Evolutionary conservation across 139 green algal genomes (phyloP), one percentile per base, ranked within the genome.

Genomic region (Chlamydomonas sp.): DNA sequence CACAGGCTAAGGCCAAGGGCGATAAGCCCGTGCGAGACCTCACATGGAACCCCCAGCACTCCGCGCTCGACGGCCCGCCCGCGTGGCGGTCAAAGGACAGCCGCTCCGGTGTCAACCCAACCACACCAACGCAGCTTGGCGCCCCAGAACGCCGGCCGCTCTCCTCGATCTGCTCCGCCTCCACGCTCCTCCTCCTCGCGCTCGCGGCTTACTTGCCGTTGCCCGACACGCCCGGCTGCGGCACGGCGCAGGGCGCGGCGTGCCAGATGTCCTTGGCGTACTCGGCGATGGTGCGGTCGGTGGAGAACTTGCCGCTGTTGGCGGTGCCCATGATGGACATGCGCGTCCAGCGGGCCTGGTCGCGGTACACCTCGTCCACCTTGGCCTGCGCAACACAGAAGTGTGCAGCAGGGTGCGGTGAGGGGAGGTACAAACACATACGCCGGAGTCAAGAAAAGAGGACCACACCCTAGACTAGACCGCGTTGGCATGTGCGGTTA

Each of bases 231-330:
- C 73, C 83, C n/a, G 83, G 83, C 83, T 81, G 72, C 73, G 92
- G 92, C 80, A 94, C 91, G 3, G 78, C 49, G 85, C 91, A 92
- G 59, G 95, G 94, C 89, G 97, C 85, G 8, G 96, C 88, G 76
- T 93, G 85, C 96, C 96, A 98, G 91, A 98, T 97, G 20, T 97
- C 92, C 78, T 94, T 91, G 5, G 96, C 96, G 86, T 98, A 98
- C 87, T 98, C 90, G 2, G 83, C 9, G 89, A 98, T 98, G 76
- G 96, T 98, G 83, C 96, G 93, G 92, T 98, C 96, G 17, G 91
- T 96, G 77, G 88, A 96, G 92, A 98, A 98, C 91, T 97, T 97
- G 76, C 95, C 96, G 15, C 84, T 94, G 78, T 91, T 91, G 17
- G 96, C 95, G 12, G 93, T 95, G 89, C 83, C 94, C 79, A 97